Percentiles rank a stretch among this genome's conserved stretches.
Evolutionary conservation across 2,329 filamentous ascomycete genomes (phyloP).

Genomic region (Colletotrichum ledebouriae): DNA sequence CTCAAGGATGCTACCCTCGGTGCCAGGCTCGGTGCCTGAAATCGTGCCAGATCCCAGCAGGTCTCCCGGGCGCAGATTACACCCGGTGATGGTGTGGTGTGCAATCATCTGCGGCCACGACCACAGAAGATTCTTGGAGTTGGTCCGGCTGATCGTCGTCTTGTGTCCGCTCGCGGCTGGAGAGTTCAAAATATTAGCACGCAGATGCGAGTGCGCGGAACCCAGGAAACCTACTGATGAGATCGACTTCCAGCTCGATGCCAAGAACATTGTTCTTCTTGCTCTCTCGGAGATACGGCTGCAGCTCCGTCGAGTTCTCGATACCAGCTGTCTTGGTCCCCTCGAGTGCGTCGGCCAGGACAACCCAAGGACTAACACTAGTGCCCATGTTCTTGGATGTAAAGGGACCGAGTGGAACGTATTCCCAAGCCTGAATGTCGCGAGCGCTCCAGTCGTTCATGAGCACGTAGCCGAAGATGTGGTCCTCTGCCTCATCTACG

Average conservation of each 20-base stretch:
- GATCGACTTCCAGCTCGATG: slow-evolving; percentile 55
- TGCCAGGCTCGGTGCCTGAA: slow-evolving; percentile 71
- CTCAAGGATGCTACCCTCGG: slow-evolving; percentile 79
- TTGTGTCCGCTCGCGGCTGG: slow-evolving; percentile 51
- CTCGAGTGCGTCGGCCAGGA: slow-evolving; percentile 70
- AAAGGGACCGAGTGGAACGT: slow-evolving; percentile 72
- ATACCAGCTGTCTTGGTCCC: slow-evolving; percentile 45
- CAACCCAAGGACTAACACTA: slow-evolving; percentile 72
- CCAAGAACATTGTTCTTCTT: slow-evolving; percentile 54
- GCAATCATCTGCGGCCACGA: slow-evolving; percentile 88
- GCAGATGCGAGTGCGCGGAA: accelerated
- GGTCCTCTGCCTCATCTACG: slow-evolving; percentile 75
- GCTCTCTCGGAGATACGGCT: slow-evolving; percentile 69
- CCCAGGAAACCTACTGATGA: slow-evolving; percentile 53
- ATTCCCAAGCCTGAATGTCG: slow-evolving; percentile 73
- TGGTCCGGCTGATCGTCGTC: slow-evolving; percentile 47
- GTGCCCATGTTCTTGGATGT: slow-evolving; percentile 74
- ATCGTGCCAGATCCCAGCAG: slow-evolving; percentile 85
- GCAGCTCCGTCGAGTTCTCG: slow-evolving; percentile 52
- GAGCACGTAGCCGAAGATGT: slow-evolving; percentile 78
- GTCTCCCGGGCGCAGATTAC: slow-evolving; percentile 80
- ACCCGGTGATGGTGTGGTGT: slow-evolving; percentile 84
- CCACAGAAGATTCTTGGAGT: slow-evolving; percentile 71
- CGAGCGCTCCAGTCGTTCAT: slow-evolving; percentile 75
- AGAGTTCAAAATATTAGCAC: slow-evolving; percentile 20